Base-by-base conservation (phyloP, 2,329 filamentous ascomycete genomes). In the Cladophialophora immunda region DNA sequence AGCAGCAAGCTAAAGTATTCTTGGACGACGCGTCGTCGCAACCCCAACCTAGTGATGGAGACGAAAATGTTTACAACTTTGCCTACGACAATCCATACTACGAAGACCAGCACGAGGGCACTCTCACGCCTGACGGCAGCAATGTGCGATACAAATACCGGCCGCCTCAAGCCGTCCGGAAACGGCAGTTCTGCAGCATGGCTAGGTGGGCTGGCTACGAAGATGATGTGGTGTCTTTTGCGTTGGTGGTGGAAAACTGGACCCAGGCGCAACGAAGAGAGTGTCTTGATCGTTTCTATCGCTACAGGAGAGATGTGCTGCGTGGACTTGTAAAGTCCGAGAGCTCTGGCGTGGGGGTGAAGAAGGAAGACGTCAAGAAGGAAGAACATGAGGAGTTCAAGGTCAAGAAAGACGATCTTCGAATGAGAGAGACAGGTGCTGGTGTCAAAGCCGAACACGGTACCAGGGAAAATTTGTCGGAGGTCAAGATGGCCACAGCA, bases 171-270 rank as follows among this genome's bases (percentile, higher is more conserved):
- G 87, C 90, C 8, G 91, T 97, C 8, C 87, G 88, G 79, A 85
- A 85, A 60, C 85, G 94, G 19, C 94, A 98, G 74, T 97, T 99
- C 74, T 97, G 93, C 78, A 91, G 89, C 29, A 97, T 98, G 92
- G 92, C 93, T 0, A 86, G 84, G 73, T 87, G 87, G 62, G 92
- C 93, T 77, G 92, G 92, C 0, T 97, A 93, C 75, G 57, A 56
- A 4, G 82, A 85, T 1, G 90, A 87, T 75, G 89, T 90, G 1
- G 91, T 89, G 0, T 91, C 95, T 68, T 98, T 98, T 83, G 95
- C 94, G 3, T 81, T 97, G 41, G 88, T 93, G 15, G 94, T 98
- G 2, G 95, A 98, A 78, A 87, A 89, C 15, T 96, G 93, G 92
- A 96, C 92, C 54, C 92, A 94, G 77, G 92, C 91, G 74, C 86